These are phyloP conservation scores for Xerocomus amazonicus DNA, from an alignment of 1,284 basidiomycete genomes.

Conservation along the genomic window DNA sequence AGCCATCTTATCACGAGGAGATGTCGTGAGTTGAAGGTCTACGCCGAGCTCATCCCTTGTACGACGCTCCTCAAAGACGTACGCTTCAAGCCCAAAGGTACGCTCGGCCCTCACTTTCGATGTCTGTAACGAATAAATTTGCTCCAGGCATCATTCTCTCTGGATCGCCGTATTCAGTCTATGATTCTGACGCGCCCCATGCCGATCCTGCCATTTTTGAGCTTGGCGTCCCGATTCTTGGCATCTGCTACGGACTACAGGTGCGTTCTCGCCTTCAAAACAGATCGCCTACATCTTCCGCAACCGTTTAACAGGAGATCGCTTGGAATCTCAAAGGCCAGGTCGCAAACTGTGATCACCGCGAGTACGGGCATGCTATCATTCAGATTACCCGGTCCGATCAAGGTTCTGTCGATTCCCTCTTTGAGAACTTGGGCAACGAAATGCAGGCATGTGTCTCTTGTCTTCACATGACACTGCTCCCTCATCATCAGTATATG, in stretches of 20 bases:
- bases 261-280: slow-evolving; percentile 38
- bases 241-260: slow-evolving; percentile 99
- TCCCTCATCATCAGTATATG: not conserved
- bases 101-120: not conserved
- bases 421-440: slow-evolving; percentile 84
- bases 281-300: not conserved
- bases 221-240: slow-evolving; percentile 88
- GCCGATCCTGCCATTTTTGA: slow-evolving; percentile 96
- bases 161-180: slow-evolving; percentile 98
- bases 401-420: slow-evolving; percentile 59
- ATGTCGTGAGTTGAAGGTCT: slow-evolving; percentile 97
- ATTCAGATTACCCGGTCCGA: slow-evolving; percentile 74
- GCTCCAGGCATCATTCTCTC: slow-evolving; percentile 89
- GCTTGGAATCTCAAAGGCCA: slow-evolving; percentile 87
- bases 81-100: slow-evolving; percentile 94
- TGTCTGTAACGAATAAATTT: not conserved
- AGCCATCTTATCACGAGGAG: slow-evolving; percentile 97
- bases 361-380: slow-evolving; percentile 93
- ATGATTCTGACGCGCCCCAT: slow-evolving; percentile 89
- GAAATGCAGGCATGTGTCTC: slow-evolving; percentile 66
- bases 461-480: not conserved
- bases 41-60: slow-evolving; percentile 98
- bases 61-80: slow-evolving; percentile 90
- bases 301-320: slow-evolving; percentile 59
- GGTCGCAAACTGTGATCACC: slow-evolving; percentile 85